Evolutionary conservation across 768 basidiomycete species (phyloP), one percentile per base, ranked within the genome.

Genomic region (Amanita exitialis): DNA sequence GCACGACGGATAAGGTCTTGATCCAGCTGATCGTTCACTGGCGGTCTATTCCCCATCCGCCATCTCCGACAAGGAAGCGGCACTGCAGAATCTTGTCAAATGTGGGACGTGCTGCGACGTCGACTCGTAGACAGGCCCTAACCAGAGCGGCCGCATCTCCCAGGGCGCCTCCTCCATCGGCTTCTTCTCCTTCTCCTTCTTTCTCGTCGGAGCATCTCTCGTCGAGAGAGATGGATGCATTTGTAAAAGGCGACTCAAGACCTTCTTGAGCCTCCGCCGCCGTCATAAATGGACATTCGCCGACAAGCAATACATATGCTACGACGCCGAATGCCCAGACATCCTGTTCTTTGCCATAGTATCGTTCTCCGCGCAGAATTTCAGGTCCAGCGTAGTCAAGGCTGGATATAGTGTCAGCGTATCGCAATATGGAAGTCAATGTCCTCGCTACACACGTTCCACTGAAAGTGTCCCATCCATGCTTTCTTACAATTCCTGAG

Each of bases 261-360:
- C 92, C 90, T 41, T 83, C 86, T 58, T 94, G 89, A 0, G 93
- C 90, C 64, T 97, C 94, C 35, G 83, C 86, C 1, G 93, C 85
- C 15, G 87, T 90, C 69, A 83, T 80, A 70, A 93, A 94, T 1
- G 90, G 90, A 61, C 91, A 94, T 69, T 95, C 91, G 5, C 91
- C 90, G 18, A 86, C 79, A 15, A 98, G 77, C 55, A 99, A 79
- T 51, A 99, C 95, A 64, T 93, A 99, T 10, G 85, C 92, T 18
- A 99, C 91, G 20, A 98, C 93, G 12, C 95, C 95, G 54, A 95
- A 89, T 0, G 95, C 95, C 94, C 95, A 99, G 2, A 97, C 88
- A 58, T 99, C 95, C 66, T 97, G 94, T 63, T 95, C 92, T 62
- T 93, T 94, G 32, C 95, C 96, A 56, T 87, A 78, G 64, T 99